These are phyloP conservation scores for Microsporum canis DNA, from an alignment of 2,329 filamentous ascomycete genomes.

Conservation along the genomic window DNA sequence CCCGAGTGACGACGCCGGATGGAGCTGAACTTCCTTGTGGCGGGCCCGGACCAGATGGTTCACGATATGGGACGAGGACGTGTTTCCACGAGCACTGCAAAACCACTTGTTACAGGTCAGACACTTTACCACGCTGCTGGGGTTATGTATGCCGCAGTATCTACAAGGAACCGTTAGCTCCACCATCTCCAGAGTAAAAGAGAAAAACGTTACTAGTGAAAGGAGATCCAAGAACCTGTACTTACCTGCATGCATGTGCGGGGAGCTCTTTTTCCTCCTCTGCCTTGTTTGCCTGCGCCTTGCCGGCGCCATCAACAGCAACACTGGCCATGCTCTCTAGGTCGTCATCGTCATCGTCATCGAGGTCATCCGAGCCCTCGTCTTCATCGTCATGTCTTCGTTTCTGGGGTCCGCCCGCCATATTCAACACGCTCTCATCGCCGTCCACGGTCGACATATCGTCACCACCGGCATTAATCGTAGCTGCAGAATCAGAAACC, in stretches of 20 bases:
- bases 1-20: conserved; percentile 82
- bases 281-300: conserved; percentile 39
- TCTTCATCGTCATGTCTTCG: conserved; percentile 79
- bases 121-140: conserved; percentile 91
- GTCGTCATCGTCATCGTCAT: conserved; percentile 82
- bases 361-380: conserved; percentile 70
- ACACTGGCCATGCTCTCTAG: conserved; percentile 65
- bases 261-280: conserved; percentile 89
- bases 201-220: conserved; percentile 19
- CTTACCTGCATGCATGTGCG: conserved; percentile 88
- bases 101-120: conserved; percentile 97
- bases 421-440: conserved; percentile 69
- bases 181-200: background rate
- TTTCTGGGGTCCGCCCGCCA: conserved; percentile 47
- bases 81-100: conserved; percentile 92
- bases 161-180: conserved; percentile 35
- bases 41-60: conserved; percentile 94
- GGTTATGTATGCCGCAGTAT: conserved; percentile 95
- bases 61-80: conserved; percentile 93
- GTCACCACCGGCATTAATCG: conserved; percentile 68
- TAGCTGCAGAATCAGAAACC: conserved; percentile 60
- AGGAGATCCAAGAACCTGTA: conserved; percentile 20
- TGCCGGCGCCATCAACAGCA: conserved; percentile 63
- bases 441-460: conserved; percentile 63
- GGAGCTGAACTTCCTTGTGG: conserved; percentile 96